These are phyloP conservation scores for Apophysomyces sp. DNA, from an alignment of 371 early-diverging fungal species.

Conservation along the genomic window DNA sequence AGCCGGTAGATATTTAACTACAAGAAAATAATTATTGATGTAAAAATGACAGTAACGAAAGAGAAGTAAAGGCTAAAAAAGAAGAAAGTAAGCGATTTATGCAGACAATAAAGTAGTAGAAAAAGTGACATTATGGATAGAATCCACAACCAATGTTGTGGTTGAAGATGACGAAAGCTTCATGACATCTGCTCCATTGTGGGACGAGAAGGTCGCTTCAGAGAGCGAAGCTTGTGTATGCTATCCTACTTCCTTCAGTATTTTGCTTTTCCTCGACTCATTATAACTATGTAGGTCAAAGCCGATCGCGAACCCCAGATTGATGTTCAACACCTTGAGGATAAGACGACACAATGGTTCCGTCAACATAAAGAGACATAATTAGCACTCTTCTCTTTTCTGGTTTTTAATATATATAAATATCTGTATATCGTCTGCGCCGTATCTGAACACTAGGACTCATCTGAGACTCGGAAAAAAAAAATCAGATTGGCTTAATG, in stretches of 20 bases:
- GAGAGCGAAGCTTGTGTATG: slow-evolving; percentile 14
- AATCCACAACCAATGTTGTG: not conserved
- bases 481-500: too few relatives aligned
- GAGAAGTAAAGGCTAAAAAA: not conserved
- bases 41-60: not conserved
- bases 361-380: slow-evolving; percentile 7
- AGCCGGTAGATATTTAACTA: not conserved
- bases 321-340: slow-evolving; percentile 9
- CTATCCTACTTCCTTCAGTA: not conserved
- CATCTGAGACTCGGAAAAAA: too few relatives aligned
- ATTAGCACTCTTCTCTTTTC: too few relatives aligned
- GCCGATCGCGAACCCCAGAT: slow-evolving; percentile 18
- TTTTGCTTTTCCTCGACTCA: not conserved
- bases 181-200: slow-evolving; percentile 20
- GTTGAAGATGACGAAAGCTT: slow-evolving; percentile 1
- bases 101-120: not conserved
- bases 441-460: too few relatives aligned
- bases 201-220: slow-evolving; percentile 19
- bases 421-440: too few relatives aligned
- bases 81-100: not conserved
- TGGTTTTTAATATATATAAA: too few relatives aligned
- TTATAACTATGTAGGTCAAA: slow-evolving; percentile 2
- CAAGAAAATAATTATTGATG: not conserved
- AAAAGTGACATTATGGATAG: not conserved
- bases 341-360: slow-evolving; percentile 9